Base-by-base conservation (phyloP, 2,329 filamentous ascomycete genomes). In the Ceratocystis cacaofunesta region DNA sequence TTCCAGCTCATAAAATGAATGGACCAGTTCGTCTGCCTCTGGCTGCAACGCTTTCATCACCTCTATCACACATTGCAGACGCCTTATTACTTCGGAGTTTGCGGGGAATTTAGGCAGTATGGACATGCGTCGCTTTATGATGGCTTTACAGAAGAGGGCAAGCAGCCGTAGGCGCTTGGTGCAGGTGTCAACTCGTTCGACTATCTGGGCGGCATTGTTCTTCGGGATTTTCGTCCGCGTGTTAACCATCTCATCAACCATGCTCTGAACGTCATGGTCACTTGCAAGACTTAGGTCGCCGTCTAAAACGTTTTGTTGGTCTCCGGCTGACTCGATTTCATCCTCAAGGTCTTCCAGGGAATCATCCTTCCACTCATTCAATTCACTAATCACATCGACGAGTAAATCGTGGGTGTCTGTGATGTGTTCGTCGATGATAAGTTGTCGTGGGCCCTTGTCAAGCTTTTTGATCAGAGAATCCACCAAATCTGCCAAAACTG, bases 1-100 rank as follows among this genome's bases (percentile, higher is more conserved):
- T 55, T 87, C 81, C 19, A 88, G 75, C 12, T 86, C 82, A 76
- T 95, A 95, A 67, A 95, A 90, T 0, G 83, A 80, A 63, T 78
- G 80, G 0, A 88, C 87, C 7, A 92, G 74, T 44, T 90, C 85
- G 48, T 90, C 87, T 22, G 89, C 86, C 17, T 79, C 77, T 61
- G 88, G 80, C 0, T 89, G 86, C 19, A 92, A 78, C 17, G 75
- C 74, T 65, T 81, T 80, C 30, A 92, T 75, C 1, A 80, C 70
- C 0, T 74, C 72, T 67, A 88, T 75, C 0, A 85, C 77, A 50
- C 80, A 75, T 68, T 91, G 85, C 0, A 86, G 70, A 1, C 76
- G 77, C 63, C 72, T 70, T 1, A 76, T 73, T 28, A 78, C 70
- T 10, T 73, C 62, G 62, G 70, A 46, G 65, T 73, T 68, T 68